Base-by-base conservation (phyloP, 306 rosid genomes). In the Inga laurina region DNA sequence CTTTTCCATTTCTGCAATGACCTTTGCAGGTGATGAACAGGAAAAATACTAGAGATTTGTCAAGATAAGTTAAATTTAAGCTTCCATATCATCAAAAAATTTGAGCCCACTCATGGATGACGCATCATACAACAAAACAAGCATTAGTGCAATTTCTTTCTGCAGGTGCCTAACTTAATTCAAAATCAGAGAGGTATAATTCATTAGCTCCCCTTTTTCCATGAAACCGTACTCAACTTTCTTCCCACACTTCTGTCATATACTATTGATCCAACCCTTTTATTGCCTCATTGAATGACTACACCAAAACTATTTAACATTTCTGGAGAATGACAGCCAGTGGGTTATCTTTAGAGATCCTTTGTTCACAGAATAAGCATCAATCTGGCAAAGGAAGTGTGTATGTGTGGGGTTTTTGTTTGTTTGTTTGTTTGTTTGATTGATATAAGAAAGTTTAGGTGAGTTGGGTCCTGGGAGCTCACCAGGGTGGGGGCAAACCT, bases 201-300 rank as follows among this genome's bases (percentile, higher is more conserved):
- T 48, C 45, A 66, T 15, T 6, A 67, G 51, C 51, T n/a, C 67
- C 22, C 27, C 14, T 65, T 66, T 48, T 44, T 8, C 34, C 8
- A 70, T 48, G 54, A 70, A 72, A 71, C 35, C 54, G 3, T 65
- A 15, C 21, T 30, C 41, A 65, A 65, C 21, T 32, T 15, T 65
- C 41, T 65, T 65, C 71, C 43, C 34, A 65, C 12, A 48, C 32
- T 62, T 45, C 21, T 80, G 30, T 8, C 27, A 19, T 57, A 57
- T n/a, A n/a, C 30, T 57, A 57, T 57, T n/a, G 30, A 21, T n/a
- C 61, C 61, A 54, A 54, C 3, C 10, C 30, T 61, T 44, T 27
- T 80, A 81, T 81, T 45, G 49, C 61, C 65, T 80, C 21, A 71
- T 70, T 77, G 44, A 37, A 76, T 39, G 45, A 71, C 41, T 70